Evolutionary conservation across 306 rosid genomes (phyloP), one percentile per base, ranked within the genome.

Genomic region (Sicyos baderoa): DNA sequence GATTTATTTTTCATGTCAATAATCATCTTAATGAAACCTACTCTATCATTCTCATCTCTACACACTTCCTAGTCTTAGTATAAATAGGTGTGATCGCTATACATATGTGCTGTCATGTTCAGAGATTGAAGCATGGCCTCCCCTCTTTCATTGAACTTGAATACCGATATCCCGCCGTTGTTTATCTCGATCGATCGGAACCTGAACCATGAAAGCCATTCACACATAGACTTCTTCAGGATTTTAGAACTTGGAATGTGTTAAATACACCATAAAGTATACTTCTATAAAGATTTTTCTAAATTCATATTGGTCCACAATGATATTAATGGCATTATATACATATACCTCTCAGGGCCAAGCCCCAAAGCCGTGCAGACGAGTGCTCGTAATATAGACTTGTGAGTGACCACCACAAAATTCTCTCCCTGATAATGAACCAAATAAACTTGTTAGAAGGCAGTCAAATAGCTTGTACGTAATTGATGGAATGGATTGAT

Each of bases 321-420:
- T 56, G 67, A 55, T 0, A 25, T 5, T 56, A 47, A 48, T 50
- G 18, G 16, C 44, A 68, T 17, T 9, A 51, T n/a, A 29, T 75
- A 89, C 14, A 51, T n/a, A 29, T 75, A 89, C 92, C 96, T 86
- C 76, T 86, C 87, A 5, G 90, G 87, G 19, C 76, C 85, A 14
- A 89, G 82, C 54, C 96, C 92, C 70, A 89, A 79, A 47, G 96
- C 92, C 5, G 84, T 83, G 83, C 92, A 89, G 78, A 84, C 75
- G 74, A 89, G 74, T 45, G 90, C 88, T 67, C 96, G 82, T 86
- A 89, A 73, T 64, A 89, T 89, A 22, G 96, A 89, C 76, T 87
- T 89, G 81, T 87, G 90, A 72, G 91, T 87, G 78, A 89, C 79
- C 2, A 89, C 82, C 78, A 87, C 76, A 81, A 87, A 82, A 75